Base-by-base conservation (phyloP, 2,329 filamentous ascomycete species). In the Fusarium brachygibbosum region DNA sequence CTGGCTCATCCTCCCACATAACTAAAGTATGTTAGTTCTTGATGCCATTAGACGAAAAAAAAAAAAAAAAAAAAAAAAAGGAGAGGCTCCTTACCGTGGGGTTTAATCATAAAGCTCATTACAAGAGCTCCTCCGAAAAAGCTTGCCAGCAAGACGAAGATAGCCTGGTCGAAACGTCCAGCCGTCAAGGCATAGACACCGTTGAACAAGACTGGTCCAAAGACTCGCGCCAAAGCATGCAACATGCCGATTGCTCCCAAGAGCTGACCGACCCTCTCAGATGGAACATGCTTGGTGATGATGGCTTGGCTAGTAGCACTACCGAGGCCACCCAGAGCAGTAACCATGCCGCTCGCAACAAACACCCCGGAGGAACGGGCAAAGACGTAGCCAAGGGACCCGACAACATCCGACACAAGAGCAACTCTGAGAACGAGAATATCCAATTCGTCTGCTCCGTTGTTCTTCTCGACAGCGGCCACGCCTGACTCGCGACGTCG, bases 201-300 rank as follows among this genome's bases (percentile, higher is more conserved):
- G 75, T 96, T 97, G 80, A 98, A 97, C 2, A 95, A 76, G 0
- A 93, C 86, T 0, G 96, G 96, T 1, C 91, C 90, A 14, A 97
- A 77, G 3, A 98, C 89, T 65, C 94, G 85, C 5, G 92, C 88
- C 35, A 97, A 80, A 1, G 93, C 92, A 79, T 98, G 95, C 60
- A 98, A 80, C 65, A 98, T 83, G 0, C 95, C 96, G 17, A 91
- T 91, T 2, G 94, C 94, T 23, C 96, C 96, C 0, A 99, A 86
- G n/a, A 98, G 83, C 77, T 96, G 90, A 0, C 96, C 96, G 0
- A 96, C 91, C 46, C 88, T 87, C 68, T 96, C 92, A 1, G 89
- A 85, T 0, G 94, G 93, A 0, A 98, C 91, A 78, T 98, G 96
- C 77, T 98, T 98, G 21, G 94, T 98, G 51, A 98, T 82, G 1